Evolutionary conservation across 495 filamentous ascomycete genomes (phyloP).

Genomic region (Gamarada debralockiae): DNA sequence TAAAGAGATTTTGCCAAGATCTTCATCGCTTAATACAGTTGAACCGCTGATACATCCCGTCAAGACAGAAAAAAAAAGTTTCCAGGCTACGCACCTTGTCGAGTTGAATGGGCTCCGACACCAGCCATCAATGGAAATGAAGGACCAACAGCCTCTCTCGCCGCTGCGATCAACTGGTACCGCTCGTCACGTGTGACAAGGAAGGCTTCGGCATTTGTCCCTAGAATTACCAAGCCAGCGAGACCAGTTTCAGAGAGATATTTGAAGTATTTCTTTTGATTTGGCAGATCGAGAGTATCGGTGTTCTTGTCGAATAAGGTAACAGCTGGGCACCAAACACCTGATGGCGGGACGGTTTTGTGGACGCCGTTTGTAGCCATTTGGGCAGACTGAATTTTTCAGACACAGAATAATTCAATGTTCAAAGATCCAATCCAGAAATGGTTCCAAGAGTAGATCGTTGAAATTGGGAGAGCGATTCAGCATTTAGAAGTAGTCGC

Average conservation of each 20-base stretch:
- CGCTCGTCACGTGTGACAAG: conserved; percentile 61
- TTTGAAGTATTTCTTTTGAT: conserved; percentile 45
- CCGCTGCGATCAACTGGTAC: conserved; percentile 42
- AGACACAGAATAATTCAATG: too few relatives aligned
- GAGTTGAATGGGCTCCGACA: conserved; percentile 59
- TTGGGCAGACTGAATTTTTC: neutral
- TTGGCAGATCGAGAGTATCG: conserved; percentile 27
- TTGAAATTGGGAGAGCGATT: too few relatives aligned
- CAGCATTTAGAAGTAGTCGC: too few relatives aligned
- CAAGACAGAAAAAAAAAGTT: too few relatives aligned
- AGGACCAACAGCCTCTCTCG: conserved; percentile 47
- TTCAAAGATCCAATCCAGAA: too few relatives aligned
- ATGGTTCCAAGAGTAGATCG: too few relatives aligned
- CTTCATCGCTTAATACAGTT: too few relatives aligned
- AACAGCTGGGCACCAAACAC: conserved; percentile 29
- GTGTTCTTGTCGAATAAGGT: conserved; percentile 31
- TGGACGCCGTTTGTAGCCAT: neutral
- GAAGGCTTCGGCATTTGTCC: conserved; percentile 65
- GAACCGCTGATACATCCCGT: too few relatives aligned
- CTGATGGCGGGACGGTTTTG: conserved; percentile 19
- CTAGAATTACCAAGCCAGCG: conserved; percentile 49
- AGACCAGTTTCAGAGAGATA: conserved; percentile 53
- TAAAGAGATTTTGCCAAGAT: too few relatives aligned
- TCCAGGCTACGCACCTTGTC: conserved; percentile 35
- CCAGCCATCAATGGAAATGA: conserved; percentile 59